Base-by-base conservation (phyloP, 2,329 filamentous ascomycete species). In the Diaporthe vexans region DNA sequence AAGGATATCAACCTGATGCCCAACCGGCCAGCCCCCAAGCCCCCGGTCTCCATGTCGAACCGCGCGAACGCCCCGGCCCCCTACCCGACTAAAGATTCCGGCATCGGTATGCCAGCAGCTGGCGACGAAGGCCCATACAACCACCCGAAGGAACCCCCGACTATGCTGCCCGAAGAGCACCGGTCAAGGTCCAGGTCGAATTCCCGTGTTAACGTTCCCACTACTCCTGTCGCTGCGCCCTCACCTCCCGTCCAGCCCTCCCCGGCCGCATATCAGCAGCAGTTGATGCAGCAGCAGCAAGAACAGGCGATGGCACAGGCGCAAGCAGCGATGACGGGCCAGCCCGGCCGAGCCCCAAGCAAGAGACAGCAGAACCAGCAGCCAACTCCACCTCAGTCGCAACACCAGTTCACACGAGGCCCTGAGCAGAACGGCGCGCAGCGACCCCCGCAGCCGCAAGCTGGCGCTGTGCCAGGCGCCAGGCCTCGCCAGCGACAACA, bases 1-100 rank as follows among this genome's bases (percentile, higher is more conserved):
- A 89, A 90, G 81, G 90, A 91, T 77, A 82, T 88, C 76, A 89
- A 89, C 76, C 86, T 95, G 79, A 88, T 97, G 81, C 95, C 97
- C 67, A 94, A 91, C 80, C 91, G 97, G 75, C 94, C 95, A 72
- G 95, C 96, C 59, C 97, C 95, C 69, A 94, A 94, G 83, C 94
- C 96, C n/a, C 97, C 96, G 67, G 89, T 89, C 80, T 88, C 87
- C 78, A 84, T 91, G 77, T 89, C 90, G 48, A 86, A 88, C 63
- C 87, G 91, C 79, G 83, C 88, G 48, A 76, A 68, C 88, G 89
- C 51, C 89, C 86, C 90, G 35, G 85, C 88, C 29, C 88, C 90
- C 26, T 90, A 90, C 80, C 82, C 84, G 58, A 85, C 85, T 73
- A 94, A 89, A 80, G 91, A 93, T 79, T 92, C 91, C 33, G 91